A percentile compares a stretch with the other conserved stretches of the same genome.
phyloP scores from a whole-genome alignment of 352 stramenopile species.

The Phytophthora rubi region DNA sequence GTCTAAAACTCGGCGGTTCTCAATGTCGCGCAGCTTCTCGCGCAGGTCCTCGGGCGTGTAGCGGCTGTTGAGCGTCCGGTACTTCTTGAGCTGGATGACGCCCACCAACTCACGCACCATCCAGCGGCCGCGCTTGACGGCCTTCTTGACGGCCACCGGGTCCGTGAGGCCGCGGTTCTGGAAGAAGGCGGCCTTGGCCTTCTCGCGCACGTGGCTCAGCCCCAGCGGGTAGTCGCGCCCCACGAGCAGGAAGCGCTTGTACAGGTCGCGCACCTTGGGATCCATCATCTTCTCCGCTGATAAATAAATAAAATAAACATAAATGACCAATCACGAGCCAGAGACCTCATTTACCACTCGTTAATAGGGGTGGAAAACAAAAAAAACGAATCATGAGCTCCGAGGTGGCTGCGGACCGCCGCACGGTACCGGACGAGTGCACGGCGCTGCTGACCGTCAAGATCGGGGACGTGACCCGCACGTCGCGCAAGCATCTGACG shows the following conservation, averaged over 20 bases:
- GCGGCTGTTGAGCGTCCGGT: slow-evolving; percentile 93
- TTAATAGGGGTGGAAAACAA: slow-evolving; percentile 16
- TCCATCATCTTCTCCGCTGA: slow-evolving; percentile 71
- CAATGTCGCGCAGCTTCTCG: slow-evolving; percentile 61
- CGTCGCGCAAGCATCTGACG: slow-evolving; percentile 73
- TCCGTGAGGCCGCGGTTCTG: slow-evolving; percentile 82
- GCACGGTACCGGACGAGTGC: slow-evolving; percentile 62
- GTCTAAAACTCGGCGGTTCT: slow-evolving; percentile 41
- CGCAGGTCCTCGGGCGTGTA: slow-evolving; percentile 89
- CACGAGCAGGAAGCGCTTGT: slow-evolving; percentile 95
- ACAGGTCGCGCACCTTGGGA: slow-evolving; percentile 94
- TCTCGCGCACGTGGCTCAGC: slow-evolving; percentile 90
- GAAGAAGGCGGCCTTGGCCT: slow-evolving; percentile 92
- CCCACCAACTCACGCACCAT: slow-evolving; percentile 96
- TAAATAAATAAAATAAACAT: slow-evolving; percentile 6
- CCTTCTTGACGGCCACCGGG: slow-evolving; percentile 87
- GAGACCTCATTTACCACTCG: slow-evolving; percentile 4
- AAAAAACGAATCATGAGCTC: slow-evolving; percentile 17
- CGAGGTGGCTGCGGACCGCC: slow-evolving; percentile 13
- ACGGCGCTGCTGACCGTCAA: slow-evolving; percentile 75
- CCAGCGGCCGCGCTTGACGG: slow-evolving; percentile 93
- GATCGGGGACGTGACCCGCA: slow-evolving; percentile 73
- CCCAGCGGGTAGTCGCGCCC: slow-evolving; percentile 95
- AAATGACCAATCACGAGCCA: slow-evolving; percentile 22
- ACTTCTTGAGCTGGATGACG: slow-evolving; percentile 98